Conservation (phyloP, 495 filamentous ascomycete species). For the Neurospora africana region DNA sequence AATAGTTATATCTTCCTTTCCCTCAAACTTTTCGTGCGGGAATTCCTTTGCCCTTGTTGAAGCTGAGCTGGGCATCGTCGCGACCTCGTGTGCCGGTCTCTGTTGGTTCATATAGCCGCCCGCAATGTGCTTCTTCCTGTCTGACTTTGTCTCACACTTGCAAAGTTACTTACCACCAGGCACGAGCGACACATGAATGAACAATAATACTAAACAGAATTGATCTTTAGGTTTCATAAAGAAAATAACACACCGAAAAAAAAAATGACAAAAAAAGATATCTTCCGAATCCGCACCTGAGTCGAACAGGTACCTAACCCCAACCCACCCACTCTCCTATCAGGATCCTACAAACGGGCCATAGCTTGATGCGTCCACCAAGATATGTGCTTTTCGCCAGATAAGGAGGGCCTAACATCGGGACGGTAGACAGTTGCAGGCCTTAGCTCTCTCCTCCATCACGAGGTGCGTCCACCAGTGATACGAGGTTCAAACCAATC, state of each 20-base stretch:
- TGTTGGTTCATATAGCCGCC: not conserved
- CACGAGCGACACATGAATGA: no score
- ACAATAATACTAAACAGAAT: no score
- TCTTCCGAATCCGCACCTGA: not conserved
- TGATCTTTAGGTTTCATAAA: no score
- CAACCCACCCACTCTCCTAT: not conserved
- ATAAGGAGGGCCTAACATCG: not conserved
- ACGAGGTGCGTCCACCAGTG: not conserved
- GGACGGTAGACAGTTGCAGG: not conserved
- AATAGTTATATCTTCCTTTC: not conserved
- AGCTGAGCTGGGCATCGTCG: not conserved
- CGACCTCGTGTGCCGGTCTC: not conserved
- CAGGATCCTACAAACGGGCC: not conserved
- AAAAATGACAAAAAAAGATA: not conserved
- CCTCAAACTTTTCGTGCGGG: not conserved
- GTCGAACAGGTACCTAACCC: not conserved
- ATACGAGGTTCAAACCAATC: not conserved
- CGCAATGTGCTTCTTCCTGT: not conserved
- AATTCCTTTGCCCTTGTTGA: not conserved
- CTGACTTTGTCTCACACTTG: no score
- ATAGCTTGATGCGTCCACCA: not conserved
- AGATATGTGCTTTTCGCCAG: not conserved
- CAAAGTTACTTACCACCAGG: no score
- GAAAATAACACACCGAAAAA: not conserved
- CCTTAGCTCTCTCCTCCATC: not conserved